Conservation (phyloP, 1,284 basidiomycete genomes). For the Cerioporus squamosus region DNA sequence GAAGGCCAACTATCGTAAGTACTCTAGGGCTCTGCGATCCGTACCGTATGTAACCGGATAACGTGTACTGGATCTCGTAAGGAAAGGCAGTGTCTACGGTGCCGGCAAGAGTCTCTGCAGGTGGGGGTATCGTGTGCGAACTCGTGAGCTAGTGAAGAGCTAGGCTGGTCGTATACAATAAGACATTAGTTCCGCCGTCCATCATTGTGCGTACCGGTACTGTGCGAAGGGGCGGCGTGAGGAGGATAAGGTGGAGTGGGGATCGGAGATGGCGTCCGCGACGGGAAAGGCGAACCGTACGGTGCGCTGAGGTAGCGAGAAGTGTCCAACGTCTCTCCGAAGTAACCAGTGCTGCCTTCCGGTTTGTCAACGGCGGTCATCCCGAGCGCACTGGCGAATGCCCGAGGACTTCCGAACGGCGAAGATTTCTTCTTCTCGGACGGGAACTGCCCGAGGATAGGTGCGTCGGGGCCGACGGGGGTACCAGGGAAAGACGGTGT, state of each 20-base stretch:
- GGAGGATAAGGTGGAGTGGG: conserved; percentile 38
- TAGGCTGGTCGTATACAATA: conserved; percentile 35
- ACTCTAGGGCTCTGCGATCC: conserved; percentile 27
- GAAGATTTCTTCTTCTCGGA: conserved; percentile 48
- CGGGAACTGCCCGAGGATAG: conserved; percentile 62
- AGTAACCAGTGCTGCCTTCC: conserved; percentile 39
- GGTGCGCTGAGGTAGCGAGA: conserved; percentile 62
- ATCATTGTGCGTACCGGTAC: conserved; percentile 15
- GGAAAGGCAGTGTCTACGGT: conserved; percentile 29
- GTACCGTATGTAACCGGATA: conserved; percentile 25
- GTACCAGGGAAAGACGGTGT: conserved; percentile 50
- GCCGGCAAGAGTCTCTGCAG: conserved; percentile 25
- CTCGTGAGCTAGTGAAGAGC: conserved; percentile 35
- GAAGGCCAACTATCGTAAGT: conserved; percentile 21
- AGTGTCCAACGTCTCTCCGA: conserved; percentile 56
- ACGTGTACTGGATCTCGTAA: conserved; percentile 30
- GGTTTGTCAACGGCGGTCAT: conserved; percentile 39
- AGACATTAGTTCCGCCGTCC: conserved; percentile 28
- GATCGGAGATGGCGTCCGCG: conserved; percentile 59
- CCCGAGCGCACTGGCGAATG: conserved; percentile 51
- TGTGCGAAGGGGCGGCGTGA: conserved; percentile 25
- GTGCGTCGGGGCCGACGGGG: conserved; percentile 54
- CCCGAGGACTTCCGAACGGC: conserved; percentile 54
- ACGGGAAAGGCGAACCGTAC: conserved; percentile 69
- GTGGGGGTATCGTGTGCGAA: conserved; percentile 33